Base-by-base conservation (phyloP, 2,329 filamentous ascomycete species). In the Stachybotrys chlorohalonatus region DNA sequence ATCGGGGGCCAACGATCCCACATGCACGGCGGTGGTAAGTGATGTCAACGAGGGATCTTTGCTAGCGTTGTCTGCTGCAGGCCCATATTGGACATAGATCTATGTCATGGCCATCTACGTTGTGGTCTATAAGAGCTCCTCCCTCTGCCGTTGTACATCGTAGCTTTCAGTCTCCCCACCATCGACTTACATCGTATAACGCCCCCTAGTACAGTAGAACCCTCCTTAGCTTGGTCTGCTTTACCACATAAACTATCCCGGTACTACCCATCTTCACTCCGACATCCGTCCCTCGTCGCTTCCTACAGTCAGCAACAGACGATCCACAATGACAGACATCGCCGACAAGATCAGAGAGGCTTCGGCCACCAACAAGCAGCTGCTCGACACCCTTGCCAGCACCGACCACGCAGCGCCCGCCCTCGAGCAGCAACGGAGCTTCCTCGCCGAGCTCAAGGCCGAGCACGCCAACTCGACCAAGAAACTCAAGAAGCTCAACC, bases 401-500 rank as follows among this genome's bases (percentile, higher is more conserved):
- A 80, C 78, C 1, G 74, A 80, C 58, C 73, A 80, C 60, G 78
- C 79, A 0, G 59, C 65, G 1, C 70, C 75, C 0, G 70, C 73
- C 8, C 68, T 81, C 3, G 62, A 73, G 52, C 70, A 80, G 51
- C 77, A 80, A 49, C 65, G 64, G 30, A 65, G 64, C 32, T 75
- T 78, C 57, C 69, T 82, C 36, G 57, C 59, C 6, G 73, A 79
- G 54, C 71, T 83, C 8, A 65, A 77, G 31, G 59, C 58, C 7
- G 70, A 79, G 53, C 67, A 78, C 36, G 50, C 53, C 0, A 58
- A 60, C 1, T 68, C 71, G 1, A 64, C 73, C 53, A 65, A 68
- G 48, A 67, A 68, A 47, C 66, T 81, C n/a, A 55, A 60, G 5
- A 57, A 62, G 2, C 66, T 80, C 7, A 71, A 76, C 31, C 52